Conservation (phyloP, 768 basidiomycete species). For the Artomyces pyxidatus region DNA sequence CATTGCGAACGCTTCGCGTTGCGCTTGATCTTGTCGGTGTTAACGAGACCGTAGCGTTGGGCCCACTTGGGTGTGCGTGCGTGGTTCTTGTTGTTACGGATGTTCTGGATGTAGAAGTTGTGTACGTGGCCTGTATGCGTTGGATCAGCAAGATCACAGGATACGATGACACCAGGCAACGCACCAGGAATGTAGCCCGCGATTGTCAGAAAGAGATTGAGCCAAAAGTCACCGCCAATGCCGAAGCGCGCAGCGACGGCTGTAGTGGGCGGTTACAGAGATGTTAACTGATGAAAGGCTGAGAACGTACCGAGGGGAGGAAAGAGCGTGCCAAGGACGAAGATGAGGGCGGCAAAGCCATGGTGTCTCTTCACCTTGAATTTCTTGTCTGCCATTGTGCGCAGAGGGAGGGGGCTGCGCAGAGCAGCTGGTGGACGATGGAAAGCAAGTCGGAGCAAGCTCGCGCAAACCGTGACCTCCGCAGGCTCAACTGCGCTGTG, state of each 20-base stretch:
- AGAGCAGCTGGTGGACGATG: too few relatives aligned
- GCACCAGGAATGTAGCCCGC: slow-evolving; percentile 85
- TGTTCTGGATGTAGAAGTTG: slow-evolving; percentile 95
- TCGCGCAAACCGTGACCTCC: too few relatives aligned
- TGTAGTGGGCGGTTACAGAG: slow-evolving; percentile 24
- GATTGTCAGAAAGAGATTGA: slow-evolving; percentile 83
- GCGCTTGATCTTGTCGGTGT: slow-evolving; percentile 69
- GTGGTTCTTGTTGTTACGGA: slow-evolving; percentile 92
- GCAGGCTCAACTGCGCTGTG: too few relatives aligned
- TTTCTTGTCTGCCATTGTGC: slow-evolving; percentile 3
- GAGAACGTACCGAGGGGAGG: slow-evolving; percentile 73
- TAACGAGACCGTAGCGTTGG: slow-evolving; percentile 81
- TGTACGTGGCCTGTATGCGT: slow-evolving; percentile 65
- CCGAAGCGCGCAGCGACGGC: slow-evolving; percentile 93
- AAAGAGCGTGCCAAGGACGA: slow-evolving; percentile 83
- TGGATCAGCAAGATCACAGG: slow-evolving; percentile 2
- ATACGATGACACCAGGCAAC: slow-evolving; percentile 16
- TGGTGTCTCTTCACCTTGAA: slow-evolving; percentile 67
- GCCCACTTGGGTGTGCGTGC: slow-evolving; percentile 95
- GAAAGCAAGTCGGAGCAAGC: too few relatives aligned
- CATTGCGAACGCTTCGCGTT: slow-evolving; percentile 78
- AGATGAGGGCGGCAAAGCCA: slow-evolving; percentile 73
- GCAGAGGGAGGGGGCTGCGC: too few relatives aligned
- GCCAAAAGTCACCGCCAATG: slow-evolving; percentile 83
- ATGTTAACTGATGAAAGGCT: slow-evolving; percentile 1